phyloP scores from a whole-genome alignment of 1,284 basidiomycete genomes.

The Serendipita sp. region DNA sequence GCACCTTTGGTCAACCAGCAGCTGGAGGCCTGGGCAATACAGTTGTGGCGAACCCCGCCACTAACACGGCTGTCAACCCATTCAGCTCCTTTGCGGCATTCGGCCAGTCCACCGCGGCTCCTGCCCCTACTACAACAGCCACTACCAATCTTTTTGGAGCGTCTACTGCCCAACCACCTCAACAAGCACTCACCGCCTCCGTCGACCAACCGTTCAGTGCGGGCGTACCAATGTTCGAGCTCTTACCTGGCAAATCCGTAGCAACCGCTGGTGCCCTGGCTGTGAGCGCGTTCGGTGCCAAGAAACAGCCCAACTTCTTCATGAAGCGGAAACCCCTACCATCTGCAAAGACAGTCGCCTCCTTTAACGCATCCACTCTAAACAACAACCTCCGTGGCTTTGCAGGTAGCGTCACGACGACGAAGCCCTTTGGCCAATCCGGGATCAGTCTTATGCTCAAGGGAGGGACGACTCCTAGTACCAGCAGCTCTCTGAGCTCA shows the following conservation, averaged over 20 bases:
- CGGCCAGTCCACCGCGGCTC: constrained; percentile 26
- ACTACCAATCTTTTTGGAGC: constrained; percentile 26
- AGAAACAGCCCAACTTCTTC: constrained; percentile 61
- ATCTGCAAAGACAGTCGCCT: constrained; percentile 32
- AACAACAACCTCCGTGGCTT: constrained; percentile 57
- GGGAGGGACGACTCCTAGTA: neutral
- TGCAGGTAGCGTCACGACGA: constrained; percentile 17
- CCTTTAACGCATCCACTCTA: constrained; percentile 44
- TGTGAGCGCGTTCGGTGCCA: constrained; percentile 17
- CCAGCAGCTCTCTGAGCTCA: constrained; percentile 13
- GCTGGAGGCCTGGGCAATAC: constrained; percentile 25
- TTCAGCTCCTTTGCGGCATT: constrained; percentile 32
- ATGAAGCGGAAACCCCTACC: constrained; percentile 45
- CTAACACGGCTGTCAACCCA: constrained; percentile 16
- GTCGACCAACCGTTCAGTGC: constrained; percentile 84
- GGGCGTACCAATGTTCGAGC: constrained; percentile 61
- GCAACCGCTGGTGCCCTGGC: neutral
- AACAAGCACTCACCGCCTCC: constrained; percentile 60
- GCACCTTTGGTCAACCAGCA: constrained; percentile 13
- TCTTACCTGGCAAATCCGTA: constrained; percentile 33
- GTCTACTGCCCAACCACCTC: constrained; percentile 25
- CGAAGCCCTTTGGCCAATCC: neutral
- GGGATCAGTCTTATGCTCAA: constrained; percentile 3
- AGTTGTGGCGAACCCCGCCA: constrained; percentile 21
- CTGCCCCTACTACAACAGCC: constrained; percentile 21